phyloP scores from a whole-genome alignment of 257 asterid genomes.

The Sherardia arvensis region DNA sequence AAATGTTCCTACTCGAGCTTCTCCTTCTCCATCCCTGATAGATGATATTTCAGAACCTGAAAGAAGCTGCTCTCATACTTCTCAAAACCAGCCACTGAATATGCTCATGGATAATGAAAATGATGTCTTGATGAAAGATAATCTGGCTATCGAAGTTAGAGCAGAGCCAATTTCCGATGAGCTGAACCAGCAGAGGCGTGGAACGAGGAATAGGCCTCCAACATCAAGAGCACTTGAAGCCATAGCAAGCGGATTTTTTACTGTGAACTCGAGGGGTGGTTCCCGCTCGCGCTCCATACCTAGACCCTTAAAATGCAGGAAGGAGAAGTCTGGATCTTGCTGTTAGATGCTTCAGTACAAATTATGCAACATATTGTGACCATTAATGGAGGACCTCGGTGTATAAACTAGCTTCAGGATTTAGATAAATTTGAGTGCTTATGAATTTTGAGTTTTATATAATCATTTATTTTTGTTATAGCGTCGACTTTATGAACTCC shows the following conservation, averaged over 20 bases:
- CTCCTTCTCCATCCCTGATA: constrained; percentile 29
- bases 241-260: constrained; percentile 16
- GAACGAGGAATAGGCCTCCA: constrained; percentile 21
- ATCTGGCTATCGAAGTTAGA: constrained; percentile 10
- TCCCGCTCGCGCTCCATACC: constrained; percentile 20
- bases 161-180: background rate
- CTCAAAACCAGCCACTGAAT: constrained; percentile 34
- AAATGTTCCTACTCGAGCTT: constrained; percentile 18
- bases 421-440: too few relatives aligned
- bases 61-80: too few relatives aligned
- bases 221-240: constrained; percentile 20
- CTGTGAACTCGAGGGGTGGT: constrained; percentile 15
- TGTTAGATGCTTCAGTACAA: background rate
- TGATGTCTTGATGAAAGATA: constrained; percentile 16
- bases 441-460: too few relatives aligned
- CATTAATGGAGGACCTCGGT: constrained; percentile 1
- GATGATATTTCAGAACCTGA: constrained; percentile 36
- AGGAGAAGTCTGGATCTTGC: too few relatives aligned
- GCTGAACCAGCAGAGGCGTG: constrained; percentile 17
- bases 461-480: too few relatives aligned
- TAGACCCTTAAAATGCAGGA: constrained; percentile 11
- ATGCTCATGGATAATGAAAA: constrained; percentile 38
- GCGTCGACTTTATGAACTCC: too few relatives aligned
- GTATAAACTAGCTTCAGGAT: too few relatives aligned
- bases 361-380: constrained; percentile 12